Percentiles rank a stretch among this genome's conserved stretches.
Evolutionary conservation across 106 monocot genomes (phyloP).

Genomic region (Apostasia shenzhenica): DNA sequence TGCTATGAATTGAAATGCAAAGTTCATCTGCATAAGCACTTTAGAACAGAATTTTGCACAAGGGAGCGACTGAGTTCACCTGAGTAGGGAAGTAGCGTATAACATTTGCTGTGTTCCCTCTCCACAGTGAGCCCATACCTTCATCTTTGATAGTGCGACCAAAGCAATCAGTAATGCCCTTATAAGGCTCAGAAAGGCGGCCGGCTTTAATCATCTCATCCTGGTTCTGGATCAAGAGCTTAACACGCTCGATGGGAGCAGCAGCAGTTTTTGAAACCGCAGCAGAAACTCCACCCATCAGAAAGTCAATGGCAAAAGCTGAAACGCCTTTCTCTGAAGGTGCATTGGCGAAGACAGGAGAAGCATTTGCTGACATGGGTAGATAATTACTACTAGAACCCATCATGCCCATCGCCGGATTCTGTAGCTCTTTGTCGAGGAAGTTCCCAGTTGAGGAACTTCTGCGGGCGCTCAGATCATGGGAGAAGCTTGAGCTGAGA

Average conservation of each 20-base stretch:
- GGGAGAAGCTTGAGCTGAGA: slow-evolving; percentile 17
- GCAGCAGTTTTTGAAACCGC: slow-evolving; percentile 48
- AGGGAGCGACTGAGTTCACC: slow-evolving; percentile 1
- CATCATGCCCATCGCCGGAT: background rate
- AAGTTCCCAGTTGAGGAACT: slow-evolving; percentile 18
- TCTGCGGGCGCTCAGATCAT: slow-evolving; percentile 16
- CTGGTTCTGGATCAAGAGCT: slow-evolving; percentile 41
- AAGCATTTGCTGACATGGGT: background rate
- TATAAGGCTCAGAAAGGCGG: slow-evolving; percentile 42
- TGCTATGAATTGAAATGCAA: too few species aligned
- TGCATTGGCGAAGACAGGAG: slow-evolving; percentile 34
- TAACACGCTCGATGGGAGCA: slow-evolving; percentile 47
- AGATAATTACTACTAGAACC: slow-evolving; percentile 1
- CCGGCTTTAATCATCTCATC: slow-evolving; percentile 51
- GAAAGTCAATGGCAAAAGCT: slow-evolving; percentile 31
- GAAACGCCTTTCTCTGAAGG: slow-evolving; percentile 23
- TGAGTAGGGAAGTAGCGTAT: slow-evolving; percentile 37
- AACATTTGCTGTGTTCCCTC: slow-evolving; percentile 51
- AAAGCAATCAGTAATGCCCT: slow-evolving; percentile 36
- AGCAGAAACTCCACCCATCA: slow-evolving; percentile 48
- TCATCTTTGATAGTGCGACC: slow-evolving; percentile 23
- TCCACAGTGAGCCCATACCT: slow-evolving; percentile 32
- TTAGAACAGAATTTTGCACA: too few species aligned
- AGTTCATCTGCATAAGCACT: too few species aligned
- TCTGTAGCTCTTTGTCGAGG: slow-evolving; percentile 16